phyloP scores from a whole-genome alignment of 1,284 basidiomycete species.

The Ceratobasidium sp. region DNA sequence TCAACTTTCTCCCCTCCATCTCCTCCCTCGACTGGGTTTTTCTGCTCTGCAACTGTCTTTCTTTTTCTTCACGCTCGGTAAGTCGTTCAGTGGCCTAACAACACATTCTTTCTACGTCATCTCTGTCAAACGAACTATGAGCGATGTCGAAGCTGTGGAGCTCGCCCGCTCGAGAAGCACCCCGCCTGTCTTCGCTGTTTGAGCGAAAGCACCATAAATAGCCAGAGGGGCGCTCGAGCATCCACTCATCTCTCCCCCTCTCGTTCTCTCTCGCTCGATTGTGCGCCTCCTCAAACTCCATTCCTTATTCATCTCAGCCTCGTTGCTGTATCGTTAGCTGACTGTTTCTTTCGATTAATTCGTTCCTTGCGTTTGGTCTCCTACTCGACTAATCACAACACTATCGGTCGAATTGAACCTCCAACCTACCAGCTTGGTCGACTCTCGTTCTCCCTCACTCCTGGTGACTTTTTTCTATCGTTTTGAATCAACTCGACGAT shows the following conservation, averaged over 20 bases:
- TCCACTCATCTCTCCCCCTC: too few species aligned
- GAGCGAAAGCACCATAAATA: too few species aligned
- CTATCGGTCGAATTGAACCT: not conserved
- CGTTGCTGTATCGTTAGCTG: too few species aligned
- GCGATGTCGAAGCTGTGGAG: constrained; percentile 33
- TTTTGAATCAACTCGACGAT: too few species aligned
- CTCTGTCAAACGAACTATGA: not conserved
- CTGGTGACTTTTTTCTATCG: too few species aligned
- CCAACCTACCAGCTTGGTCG: constrained; percentile 18
- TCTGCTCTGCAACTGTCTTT: not conserved
- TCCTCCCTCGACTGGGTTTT: constrained; percentile 1
- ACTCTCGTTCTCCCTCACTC: not conserved
- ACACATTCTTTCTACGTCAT: not conserved
- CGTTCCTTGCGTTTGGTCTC: too few species aligned
- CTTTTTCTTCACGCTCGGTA: constrained; percentile 30
- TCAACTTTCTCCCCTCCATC: not conserved
- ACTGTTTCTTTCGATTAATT: too few species aligned
- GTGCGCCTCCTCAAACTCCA: too few species aligned
- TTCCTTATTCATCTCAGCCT: too few species aligned
- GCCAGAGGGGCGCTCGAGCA: too few species aligned
- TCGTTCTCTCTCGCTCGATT: too few species aligned
- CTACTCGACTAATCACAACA: too few species aligned
- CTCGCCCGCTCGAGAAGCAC: constrained; percentile 25
- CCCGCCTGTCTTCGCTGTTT: constrained; percentile 25
- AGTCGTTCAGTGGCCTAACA: not conserved